These are phyloP conservation scores for Fusarium floridanum DNA, from an alignment of 2,329 filamentous ascomycete species.

Conservation along the genomic window DNA sequence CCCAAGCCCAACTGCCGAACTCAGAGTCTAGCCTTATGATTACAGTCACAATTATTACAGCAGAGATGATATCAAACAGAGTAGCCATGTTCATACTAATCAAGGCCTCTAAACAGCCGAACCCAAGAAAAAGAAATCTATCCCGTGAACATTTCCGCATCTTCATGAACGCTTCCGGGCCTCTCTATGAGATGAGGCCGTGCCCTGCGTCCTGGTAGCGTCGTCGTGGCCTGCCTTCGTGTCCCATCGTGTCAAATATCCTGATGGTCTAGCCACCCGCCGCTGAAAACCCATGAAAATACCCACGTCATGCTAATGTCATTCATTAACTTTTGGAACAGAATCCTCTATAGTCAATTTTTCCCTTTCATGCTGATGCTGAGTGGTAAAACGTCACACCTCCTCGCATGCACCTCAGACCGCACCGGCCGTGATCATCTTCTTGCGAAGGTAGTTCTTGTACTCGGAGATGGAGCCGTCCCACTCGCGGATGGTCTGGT, in stretches of 20 bases:
- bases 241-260: constrained; percentile 45
- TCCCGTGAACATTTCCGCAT: constrained; percentile 50
- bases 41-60: not conserved
- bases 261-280: constrained; percentile 45
- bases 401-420: constrained; percentile 69
- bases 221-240: constrained; percentile 40
- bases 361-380: constrained; percentile 39
- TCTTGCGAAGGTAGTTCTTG: constrained; percentile 99
- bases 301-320: constrained; percentile 43
- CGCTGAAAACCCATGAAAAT: constrained; percentile 49
- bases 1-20: not conserved
- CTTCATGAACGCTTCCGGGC: constrained; percentile 45
- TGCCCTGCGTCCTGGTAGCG: constrained; percentile 48
- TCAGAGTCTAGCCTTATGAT: not conserved
- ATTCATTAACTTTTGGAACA: constrained; percentile 47
- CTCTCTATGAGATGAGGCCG: constrained; percentile 49
- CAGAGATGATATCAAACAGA: constrained; percentile 2
- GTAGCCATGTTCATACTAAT: constrained; percentile 44
- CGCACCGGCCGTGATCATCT: constrained; percentile 92
- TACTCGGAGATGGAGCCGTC: constrained; percentile 91
- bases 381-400: constrained; percentile 37
- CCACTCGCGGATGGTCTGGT: constrained; percentile 93
- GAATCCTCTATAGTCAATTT: constrained; percentile 49
- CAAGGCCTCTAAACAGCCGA: constrained; percentile 40
- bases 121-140: constrained; percentile 51